Conservation (phyloP, 768 basidiomycete species). For the Daedaleopsis nitida region DNA sequence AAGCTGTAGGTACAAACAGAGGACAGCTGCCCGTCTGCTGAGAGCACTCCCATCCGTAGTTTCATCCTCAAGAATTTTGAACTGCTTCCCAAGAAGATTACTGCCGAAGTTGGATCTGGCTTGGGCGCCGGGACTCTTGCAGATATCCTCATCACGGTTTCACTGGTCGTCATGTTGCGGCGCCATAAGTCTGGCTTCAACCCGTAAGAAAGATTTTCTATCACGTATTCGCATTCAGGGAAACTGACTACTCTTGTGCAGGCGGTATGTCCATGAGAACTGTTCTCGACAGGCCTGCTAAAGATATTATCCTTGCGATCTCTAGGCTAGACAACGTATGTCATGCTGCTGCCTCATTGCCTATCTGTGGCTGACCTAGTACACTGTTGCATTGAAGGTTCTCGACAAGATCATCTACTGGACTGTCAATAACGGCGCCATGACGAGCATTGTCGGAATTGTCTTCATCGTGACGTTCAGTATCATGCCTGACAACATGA, state of each 20-base stretch:
- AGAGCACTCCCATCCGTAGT: neutral
- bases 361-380: neutral
- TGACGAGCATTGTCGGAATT: constrained; percentile 16
- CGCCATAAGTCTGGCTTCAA: constrained; percentile 14
- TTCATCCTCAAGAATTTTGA: neutral
- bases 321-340: constrained; percentile 11
- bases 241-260: no score
- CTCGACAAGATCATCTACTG: constrained; percentile 19
- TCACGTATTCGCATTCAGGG: no score
- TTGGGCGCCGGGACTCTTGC: constrained; percentile 17
- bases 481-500: constrained; percentile 17
- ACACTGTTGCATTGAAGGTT: neutral
- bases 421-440: constrained; percentile 16
- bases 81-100: neutral
- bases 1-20: neutral
- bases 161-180: constrained; percentile 10
- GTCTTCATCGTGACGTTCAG: constrained; percentile 16
- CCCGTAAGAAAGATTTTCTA: constrained; percentile 1
- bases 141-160: constrained; percentile 16
- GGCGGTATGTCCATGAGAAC: neutral
- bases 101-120: constrained; percentile 5
- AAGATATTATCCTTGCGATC: neutral
- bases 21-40: neutral
- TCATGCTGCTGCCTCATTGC: neutral
- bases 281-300: neutral